These are phyloP conservation scores for Boletus sensibilis DNA, from an alignment of 768 basidiomycete genomes.

Conservation along the genomic window DNA sequence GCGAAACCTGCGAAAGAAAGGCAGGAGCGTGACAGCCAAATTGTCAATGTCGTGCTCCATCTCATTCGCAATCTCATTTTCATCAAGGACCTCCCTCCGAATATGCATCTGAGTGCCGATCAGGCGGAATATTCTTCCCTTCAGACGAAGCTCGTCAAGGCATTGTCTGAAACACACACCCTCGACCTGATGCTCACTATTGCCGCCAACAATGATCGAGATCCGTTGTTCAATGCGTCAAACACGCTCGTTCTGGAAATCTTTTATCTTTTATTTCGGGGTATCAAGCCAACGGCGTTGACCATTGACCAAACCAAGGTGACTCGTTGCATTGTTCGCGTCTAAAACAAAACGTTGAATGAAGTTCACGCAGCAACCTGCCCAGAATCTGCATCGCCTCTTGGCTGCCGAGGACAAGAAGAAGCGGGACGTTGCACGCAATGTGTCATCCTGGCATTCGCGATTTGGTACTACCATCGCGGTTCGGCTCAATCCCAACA, in stretches of 20 bases:
- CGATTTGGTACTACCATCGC: conserved; percentile 95
- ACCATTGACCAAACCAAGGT: conserved; percentile 67
- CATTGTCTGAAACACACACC: conserved; percentile 68
- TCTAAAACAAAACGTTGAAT: conserved; percentile 9
- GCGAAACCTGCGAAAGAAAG: conserved; percentile 69
- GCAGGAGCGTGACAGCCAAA: conserved; percentile 75
- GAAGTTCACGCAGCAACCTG: conserved; percentile 53
- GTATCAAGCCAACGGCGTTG: conserved; percentile 62
- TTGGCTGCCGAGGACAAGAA: conserved; percentile 73
- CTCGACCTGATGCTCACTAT: conserved; percentile 82
- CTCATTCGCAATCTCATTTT: conserved; percentile 92
- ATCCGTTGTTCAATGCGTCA: conserved; percentile 79
- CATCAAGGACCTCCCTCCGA: conserved; percentile 81
- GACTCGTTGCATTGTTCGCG: conserved; percentile 4
- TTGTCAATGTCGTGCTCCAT: conserved; percentile 86
- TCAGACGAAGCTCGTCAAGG: conserved; percentile 73
- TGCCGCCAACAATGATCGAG: conserved; percentile 71
- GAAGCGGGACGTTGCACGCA: conserved; percentile 54
- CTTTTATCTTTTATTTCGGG: conserved; percentile 85
- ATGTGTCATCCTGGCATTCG: conserved; percentile 78
- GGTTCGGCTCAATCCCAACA: conserved; percentile 66
- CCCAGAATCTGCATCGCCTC: conserved; percentile 67
- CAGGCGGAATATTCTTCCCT: conserved; percentile 75
- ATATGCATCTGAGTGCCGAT: conserved; percentile 70
- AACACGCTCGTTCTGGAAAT: conserved; percentile 93